These are phyloP conservation scores for Calonectria pauciramosa DNA, from an alignment of 2,329 filamentous ascomycete species.

Conservation along the genomic window DNA sequence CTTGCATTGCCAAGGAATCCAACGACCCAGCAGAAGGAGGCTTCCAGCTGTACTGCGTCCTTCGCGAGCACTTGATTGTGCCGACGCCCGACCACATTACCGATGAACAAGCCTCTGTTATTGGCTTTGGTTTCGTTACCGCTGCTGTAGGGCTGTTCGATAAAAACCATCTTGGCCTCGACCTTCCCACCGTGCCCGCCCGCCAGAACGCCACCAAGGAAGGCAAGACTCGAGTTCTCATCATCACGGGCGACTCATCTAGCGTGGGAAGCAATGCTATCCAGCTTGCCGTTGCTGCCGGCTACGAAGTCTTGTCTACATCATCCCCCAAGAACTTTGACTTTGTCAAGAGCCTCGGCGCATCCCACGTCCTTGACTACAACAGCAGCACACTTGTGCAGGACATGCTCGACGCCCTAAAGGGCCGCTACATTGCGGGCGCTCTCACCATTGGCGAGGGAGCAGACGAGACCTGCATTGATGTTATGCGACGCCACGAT, in stretches of 20 bases:
- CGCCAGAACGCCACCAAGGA: slow-evolving; percentile 42
- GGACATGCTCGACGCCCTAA: slow-evolving; percentile 19
- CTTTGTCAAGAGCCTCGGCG: slow-evolving; percentile 57
- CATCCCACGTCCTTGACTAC: slow-evolving; percentile 59
- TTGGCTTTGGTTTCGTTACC: slow-evolving; percentile 35
- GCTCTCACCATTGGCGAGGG: background rate
- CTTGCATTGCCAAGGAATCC: background rate
- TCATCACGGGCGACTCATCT: slow-evolving; percentile 62
- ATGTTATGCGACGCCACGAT: background rate
- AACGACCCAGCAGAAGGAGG: slow-evolving; percentile 7
- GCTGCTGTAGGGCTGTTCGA: slow-evolving; percentile 33
- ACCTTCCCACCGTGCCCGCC: slow-evolving; percentile 33
- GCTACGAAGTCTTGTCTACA: slow-evolving; percentile 59
- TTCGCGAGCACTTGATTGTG: slow-evolving; percentile 1
- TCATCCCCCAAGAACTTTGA: slow-evolving; percentile 57
- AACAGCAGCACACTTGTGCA: slow-evolving; percentile 23
- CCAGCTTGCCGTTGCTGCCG: slow-evolving; percentile 58
- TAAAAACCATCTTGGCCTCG: slow-evolving; percentile 35
- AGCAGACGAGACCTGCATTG: background rate
- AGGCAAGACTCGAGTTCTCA: background rate
- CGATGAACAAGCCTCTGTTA: slow-evolving; percentile 34
- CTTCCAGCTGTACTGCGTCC: slow-evolving; percentile 23
- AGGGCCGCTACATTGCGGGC: background rate
- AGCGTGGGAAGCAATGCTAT: slow-evolving; percentile 60
- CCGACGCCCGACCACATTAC: slow-evolving; percentile 32